Percentiles rank a stretch among this genome's conserved stretches.
Evolutionary conservation across 495 filamentous ascomycete genomes (phyloP).

Genomic region (Xylaria telfairii): DNA sequence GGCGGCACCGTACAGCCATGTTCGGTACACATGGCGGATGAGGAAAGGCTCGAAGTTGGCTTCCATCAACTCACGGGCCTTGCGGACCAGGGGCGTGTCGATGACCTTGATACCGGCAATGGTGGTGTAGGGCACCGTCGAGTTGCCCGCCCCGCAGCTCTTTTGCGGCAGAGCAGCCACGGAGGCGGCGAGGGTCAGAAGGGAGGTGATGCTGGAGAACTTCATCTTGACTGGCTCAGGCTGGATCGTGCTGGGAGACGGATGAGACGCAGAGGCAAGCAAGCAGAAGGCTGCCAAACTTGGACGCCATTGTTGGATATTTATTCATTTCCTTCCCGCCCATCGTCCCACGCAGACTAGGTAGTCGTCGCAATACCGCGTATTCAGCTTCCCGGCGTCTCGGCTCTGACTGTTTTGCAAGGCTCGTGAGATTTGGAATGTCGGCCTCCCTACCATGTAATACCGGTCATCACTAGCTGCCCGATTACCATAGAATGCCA

Average conservation of each 20-base stretch:
- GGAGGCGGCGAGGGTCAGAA: conserved; percentile 12
- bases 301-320: neutral
- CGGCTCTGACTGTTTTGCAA: conserved; percentile 17
- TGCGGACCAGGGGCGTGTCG: conserved; percentile 29
- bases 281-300: neutral
- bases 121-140: conserved; percentile 16
- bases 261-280: conserved; percentile 7
- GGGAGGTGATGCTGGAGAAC: conserved; percentile 16
- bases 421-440: conserved; percentile 16
- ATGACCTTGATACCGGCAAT: conserved; percentile 32
- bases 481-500: conserved; percentile 12
- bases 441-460: neutral
- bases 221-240: conserved; percentile 19
- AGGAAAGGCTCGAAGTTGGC: conserved; percentile 22
- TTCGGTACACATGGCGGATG: conserved; percentile 35
- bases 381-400: neutral
- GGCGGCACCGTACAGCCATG: conserved; percentile 49
- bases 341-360: neutral
- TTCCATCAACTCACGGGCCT: conserved; percentile 18
- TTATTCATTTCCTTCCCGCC: conserved; percentile 1
- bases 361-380: neutral
- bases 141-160: conserved; percentile 10
- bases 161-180: conserved; percentile 9
- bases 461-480: neutral
- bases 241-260: neutral